Evolutionary conservation across 208 protist genomes (phyloP).

Genomic region (Trypanosoma cruzi): DNA sequence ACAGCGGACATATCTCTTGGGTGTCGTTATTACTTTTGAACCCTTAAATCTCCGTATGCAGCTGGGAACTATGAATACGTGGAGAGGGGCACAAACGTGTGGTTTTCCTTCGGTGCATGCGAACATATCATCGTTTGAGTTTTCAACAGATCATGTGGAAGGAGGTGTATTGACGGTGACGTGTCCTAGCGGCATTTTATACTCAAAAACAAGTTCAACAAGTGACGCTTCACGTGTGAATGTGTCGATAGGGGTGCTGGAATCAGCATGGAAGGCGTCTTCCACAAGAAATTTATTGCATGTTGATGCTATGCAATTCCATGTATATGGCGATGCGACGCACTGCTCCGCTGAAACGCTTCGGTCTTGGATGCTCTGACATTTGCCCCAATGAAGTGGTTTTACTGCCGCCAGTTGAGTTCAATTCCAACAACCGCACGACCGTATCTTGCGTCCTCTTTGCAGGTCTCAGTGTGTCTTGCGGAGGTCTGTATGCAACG

Average conservation of each 20-base stretch:
- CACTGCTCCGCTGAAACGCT: slow-evolving; percentile 19
- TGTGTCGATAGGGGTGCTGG: not conserved
- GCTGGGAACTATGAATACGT: slow-evolving; percentile 1
- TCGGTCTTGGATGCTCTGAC: slow-evolving; percentile 21
- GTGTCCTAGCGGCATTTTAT: slow-evolving; percentile 3
- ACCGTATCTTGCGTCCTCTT: slow-evolving; percentile 48
- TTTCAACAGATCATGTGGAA: slow-evolving; percentile 14
- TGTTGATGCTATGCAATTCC: not conserved
- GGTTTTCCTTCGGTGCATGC: not conserved
- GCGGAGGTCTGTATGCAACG: slow-evolving; percentile 25
- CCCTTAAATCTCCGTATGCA: slow-evolving; percentile 11
- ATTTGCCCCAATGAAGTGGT: slow-evolving; percentile 20
- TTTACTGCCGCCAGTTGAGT: slow-evolving; percentile 19
- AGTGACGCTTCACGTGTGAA: not conserved
- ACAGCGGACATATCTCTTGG: slow-evolving; percentile 1
- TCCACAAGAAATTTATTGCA: not conserved
- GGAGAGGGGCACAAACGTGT: not conserved
- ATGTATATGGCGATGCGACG: not conserved
- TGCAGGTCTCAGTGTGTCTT: slow-evolving; percentile 39
- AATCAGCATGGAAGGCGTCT: not conserved
- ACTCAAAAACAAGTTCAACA: not conserved
- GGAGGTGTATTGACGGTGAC: not conserved
- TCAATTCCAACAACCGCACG: slow-evolving; percentile 24
- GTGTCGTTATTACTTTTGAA: slow-evolving; percentile 7
- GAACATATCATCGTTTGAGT: slow-evolving; percentile 5